Percentiles rank a stretch among this genome's conserved stretches.
Evolutionary conservation across 2,329 filamentous ascomycete species (phyloP).

Genomic region (Ophiocordyceps camponoti-saundersi): DNA sequence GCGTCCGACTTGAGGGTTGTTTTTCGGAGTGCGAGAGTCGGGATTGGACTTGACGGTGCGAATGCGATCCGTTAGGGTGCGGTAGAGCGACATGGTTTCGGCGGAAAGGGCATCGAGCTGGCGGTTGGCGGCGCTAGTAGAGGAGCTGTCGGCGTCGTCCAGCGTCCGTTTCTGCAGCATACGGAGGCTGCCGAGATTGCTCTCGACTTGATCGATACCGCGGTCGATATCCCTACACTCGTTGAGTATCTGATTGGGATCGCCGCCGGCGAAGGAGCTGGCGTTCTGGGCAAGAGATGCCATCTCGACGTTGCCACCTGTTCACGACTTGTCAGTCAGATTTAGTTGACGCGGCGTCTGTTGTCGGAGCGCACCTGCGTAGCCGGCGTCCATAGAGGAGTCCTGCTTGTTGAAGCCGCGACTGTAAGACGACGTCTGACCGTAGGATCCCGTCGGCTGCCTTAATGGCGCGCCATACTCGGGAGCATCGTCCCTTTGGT

Average conservation of each 20-base stretch:
- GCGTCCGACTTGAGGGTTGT: constrained; percentile 64
- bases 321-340: neutral
- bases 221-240: constrained; percentile 68
- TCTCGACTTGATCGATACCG: constrained; percentile 58
- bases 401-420: constrained; percentile 7
- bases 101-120: constrained; percentile 58
- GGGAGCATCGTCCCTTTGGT: constrained; percentile 28
- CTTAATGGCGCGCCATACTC: constrained; percentile 13
- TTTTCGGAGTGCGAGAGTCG: constrained; percentile 55
- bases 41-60: constrained; percentile 69
- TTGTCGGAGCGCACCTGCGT: constrained; percentile 11
- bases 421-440: constrained; percentile 8
- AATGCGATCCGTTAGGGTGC: constrained; percentile 61
- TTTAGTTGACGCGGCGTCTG: neutral
- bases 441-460: constrained; percentile 5
- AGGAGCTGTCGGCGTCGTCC: constrained; percentile 55
- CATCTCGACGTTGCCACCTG: constrained; percentile 50
- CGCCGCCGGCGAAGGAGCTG: constrained; percentile 26
- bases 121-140: constrained; percentile 45
- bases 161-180: constrained; percentile 56
- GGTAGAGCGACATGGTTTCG: constrained; percentile 72
- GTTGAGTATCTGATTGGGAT: constrained; percentile 68
- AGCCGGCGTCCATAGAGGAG: constrained; percentile 10
- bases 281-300: constrained; percentile 40
- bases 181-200: constrained; percentile 54